phyloP scores from a whole-genome alignment of 1,284 basidiomycete genomes.

The Sparassis latifolia region DNA sequence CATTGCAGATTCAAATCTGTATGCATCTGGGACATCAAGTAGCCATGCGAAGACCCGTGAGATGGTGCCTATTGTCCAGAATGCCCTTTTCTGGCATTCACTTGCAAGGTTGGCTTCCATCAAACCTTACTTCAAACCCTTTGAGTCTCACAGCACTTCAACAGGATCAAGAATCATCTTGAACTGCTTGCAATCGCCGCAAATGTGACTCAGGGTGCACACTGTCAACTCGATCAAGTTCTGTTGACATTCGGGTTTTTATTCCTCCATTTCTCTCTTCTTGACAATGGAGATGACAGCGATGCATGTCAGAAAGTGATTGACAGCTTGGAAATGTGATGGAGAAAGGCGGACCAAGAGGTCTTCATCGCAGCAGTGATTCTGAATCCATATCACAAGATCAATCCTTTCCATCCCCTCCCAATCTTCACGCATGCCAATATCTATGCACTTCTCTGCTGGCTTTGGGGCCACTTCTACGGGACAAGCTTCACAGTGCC shows the following conservation, averaged over 20 bases:
- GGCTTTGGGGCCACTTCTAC: not conserved
- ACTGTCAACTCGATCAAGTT: conserved; percentile 17
- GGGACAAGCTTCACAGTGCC: not conserved
- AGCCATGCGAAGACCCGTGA: not conserved
- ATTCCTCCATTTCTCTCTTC: conserved; percentile 2
- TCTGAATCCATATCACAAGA: conserved; percentile 5
- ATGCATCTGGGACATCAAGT: not conserved
- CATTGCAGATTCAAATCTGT: not conserved
- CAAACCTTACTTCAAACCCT: not conserved
- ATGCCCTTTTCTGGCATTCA: conserved; percentile 9
- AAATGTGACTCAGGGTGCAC: conserved; percentile 19
- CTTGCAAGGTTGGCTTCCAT: conserved; percentile 2
- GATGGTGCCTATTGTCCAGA: not conserved
- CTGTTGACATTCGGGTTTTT: conserved; percentile 15
- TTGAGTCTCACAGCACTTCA: no score
- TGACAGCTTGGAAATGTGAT: conserved; percentile 25
- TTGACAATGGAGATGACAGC: not conserved
- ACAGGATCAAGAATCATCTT: conserved; percentile 19
- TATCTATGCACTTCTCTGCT: not conserved
- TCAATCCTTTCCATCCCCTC: not conserved
- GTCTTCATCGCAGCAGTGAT: conserved; percentile 28
- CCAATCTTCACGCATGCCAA: not conserved
- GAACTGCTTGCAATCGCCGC: conserved; percentile 22
- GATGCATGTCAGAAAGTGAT: conserved; percentile 6
- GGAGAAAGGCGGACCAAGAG: conserved; percentile 29